phyloP scores from a whole-genome alignment of 1,284 basidiomycete genomes.

The Cryptococcus jaspeensis region DNA sequence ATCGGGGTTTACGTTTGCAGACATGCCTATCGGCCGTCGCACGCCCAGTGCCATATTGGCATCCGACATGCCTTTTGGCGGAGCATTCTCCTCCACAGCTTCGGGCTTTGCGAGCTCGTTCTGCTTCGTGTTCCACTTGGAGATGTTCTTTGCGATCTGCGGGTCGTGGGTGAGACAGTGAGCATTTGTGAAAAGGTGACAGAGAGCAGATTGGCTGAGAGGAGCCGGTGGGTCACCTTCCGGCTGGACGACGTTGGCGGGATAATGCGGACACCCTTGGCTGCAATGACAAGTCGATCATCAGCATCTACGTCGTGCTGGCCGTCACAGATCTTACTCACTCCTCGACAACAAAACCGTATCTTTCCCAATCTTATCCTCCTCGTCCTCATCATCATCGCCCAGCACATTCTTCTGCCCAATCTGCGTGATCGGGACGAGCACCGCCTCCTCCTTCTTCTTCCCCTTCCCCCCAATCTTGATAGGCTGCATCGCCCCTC shows the following conservation, averaged over 20 bases:
- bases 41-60: slow-evolving; percentile 34
- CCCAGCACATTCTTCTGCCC: slow-evolving; percentile 33
- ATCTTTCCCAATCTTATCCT: slow-evolving; percentile 52
- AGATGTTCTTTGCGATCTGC: slow-evolving; percentile 82
- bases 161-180: slow-evolving; percentile 14
- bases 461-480: slow-evolving; percentile 34
- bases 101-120: slow-evolving; percentile 61
- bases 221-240: slow-evolving; percentile 61
- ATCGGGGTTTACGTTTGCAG: slow-evolving; percentile 17
- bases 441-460: slow-evolving; percentile 34
- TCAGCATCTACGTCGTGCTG: slow-evolving; percentile 12
- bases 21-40: slow-evolving; percentile 4
- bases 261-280: slow-evolving; percentile 63
- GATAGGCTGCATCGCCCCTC: slow-evolving; percentile 35
- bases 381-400: slow-evolving; percentile 73
- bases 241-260: slow-evolving; percentile 80
- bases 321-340: slow-evolving; percentile 18
- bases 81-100: slow-evolving; percentile 14
- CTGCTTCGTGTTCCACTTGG: slow-evolving; percentile 92
- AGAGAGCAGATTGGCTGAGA: neutral
- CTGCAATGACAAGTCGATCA: slow-evolving; percentile 16
- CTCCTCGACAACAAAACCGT: slow-evolving; percentile 48
- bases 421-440: slow-evolving; percentile 37
- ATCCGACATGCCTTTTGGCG: slow-evolving; percentile 34
- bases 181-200: slow-evolving; percentile 10